These are phyloP conservation scores for Lasiodiplodia sp. DNA, from an alignment of 2,329 filamentous ascomycete species.

Conservation along the genomic window DNA sequence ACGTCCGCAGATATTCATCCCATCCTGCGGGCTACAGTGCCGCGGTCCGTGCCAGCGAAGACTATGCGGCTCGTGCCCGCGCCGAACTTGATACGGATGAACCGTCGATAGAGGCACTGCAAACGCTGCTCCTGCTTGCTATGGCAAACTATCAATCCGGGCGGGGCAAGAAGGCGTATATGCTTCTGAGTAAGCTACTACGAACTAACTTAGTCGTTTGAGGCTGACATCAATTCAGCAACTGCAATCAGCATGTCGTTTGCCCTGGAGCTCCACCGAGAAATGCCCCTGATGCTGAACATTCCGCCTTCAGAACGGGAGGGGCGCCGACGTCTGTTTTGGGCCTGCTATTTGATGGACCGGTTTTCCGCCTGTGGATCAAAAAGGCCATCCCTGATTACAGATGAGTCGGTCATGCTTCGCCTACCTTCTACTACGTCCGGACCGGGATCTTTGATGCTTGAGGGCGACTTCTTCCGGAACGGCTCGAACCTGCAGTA, in stretches of 20 bases:
- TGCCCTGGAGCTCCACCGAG: slow-evolving; percentile 80
- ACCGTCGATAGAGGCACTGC: slow-evolving; percentile 78
- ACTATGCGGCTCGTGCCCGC: slow-evolving; percentile 75
- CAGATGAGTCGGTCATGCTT: slow-evolving; percentile 77
- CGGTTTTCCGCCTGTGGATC: slow-evolving; percentile 84
- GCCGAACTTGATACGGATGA: slow-evolving; percentile 79
- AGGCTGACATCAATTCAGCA: slow-evolving; percentile 56
- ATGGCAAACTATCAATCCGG: slow-evolving; percentile 79
- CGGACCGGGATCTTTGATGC: slow-evolving; percentile 64
- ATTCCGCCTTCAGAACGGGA: slow-evolving; percentile 75
- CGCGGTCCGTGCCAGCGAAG: slow-evolving; percentile 72
- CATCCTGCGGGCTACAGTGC: slow-evolving; percentile 72
- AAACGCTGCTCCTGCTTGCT: slow-evolving; percentile 77
- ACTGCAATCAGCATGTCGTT: slow-evolving; percentile 83
- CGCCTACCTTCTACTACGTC: slow-evolving; percentile 78
- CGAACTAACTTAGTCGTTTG: neutral
- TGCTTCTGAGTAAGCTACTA: slow-evolving; percentile 72
- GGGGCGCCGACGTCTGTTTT: slow-evolving; percentile 80
- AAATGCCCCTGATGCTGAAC: slow-evolving; percentile 69
- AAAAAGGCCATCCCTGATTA: slow-evolving; percentile 79
- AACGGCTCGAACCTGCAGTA: slow-evolving; percentile 79
- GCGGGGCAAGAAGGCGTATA: slow-evolving; percentile 84
- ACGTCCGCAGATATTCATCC: slow-evolving; percentile 67
- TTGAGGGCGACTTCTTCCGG: slow-evolving; percentile 83
- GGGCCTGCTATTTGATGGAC: slow-evolving; percentile 87